Percentiles rank a stretch among this genome's conserved stretches.
Evolutionary conservation across 305 asterid genomes (phyloP).

Genomic region (Lippia alba): DNA sequence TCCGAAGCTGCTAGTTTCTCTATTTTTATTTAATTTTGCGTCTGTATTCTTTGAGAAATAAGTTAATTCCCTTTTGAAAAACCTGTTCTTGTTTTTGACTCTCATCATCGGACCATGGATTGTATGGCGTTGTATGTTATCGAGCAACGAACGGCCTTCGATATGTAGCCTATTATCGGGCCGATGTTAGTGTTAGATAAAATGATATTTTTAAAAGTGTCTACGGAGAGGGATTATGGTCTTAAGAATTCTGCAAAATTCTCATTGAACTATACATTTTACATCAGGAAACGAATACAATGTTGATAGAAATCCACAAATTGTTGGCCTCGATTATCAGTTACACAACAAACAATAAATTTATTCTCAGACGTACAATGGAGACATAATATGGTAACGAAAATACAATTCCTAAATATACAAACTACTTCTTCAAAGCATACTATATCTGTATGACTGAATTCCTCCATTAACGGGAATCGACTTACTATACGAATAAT

Average conservation of each 20-base stretch:
- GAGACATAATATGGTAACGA: no score
- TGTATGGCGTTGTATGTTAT: background rate
- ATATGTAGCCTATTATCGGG: background rate
- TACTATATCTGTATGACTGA: no score
- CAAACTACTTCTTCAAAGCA: no score
- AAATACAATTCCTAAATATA: no score
- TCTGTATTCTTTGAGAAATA: slow-evolving; percentile 22
- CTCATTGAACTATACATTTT: background rate
- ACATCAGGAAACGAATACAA: background rate
- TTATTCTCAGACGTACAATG: no score
- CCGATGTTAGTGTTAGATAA: background rate
- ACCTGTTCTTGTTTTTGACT: slow-evolving; percentile 24
- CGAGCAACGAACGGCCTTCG: background rate
- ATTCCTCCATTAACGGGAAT: no score
- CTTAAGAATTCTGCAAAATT: background rate
- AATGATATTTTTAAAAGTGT: no score
- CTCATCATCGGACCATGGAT: background rate
- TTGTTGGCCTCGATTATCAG: no score
- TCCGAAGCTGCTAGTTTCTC: slow-evolving; percentile 15
- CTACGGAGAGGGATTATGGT: no score
- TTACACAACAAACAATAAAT: no score
- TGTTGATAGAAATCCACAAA: no score
- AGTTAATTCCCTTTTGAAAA: background rate
- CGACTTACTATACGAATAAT: background rate
- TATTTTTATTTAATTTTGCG: slow-evolving; percentile 5